Percentiles rank a stretch among this genome's conserved stretches.
These are phyloP conservation scores for Didymella lethalis DNA, from an alignment of 2,329 filamentous ascomycete species.

Conservation along the genomic window DNA sequence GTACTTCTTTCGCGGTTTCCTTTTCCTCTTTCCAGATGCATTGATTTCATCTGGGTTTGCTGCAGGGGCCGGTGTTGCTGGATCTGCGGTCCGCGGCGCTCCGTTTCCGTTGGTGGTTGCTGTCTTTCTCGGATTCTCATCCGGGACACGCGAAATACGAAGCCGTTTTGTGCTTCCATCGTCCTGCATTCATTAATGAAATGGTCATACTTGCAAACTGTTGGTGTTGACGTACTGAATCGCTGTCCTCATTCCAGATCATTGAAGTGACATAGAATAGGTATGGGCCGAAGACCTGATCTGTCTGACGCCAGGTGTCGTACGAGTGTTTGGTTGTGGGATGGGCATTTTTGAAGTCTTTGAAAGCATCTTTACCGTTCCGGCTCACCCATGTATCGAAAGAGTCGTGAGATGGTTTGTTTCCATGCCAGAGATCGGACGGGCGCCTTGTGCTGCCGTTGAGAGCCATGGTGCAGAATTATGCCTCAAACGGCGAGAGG, in stretches of 20 bases:
- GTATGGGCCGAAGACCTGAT: constrained; percentile 39
- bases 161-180: constrained; percentile 32
- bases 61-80: constrained; percentile 27
- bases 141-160: constrained; percentile 30
- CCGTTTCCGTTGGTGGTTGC: constrained; percentile 38
- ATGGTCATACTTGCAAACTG: not conserved
- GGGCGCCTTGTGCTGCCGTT: constrained; percentile 11
- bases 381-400: constrained; percentile 15
- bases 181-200: constrained; percentile 38
- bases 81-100: constrained; percentile 23
- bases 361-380: constrained; percentile 26
- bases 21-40: constrained; percentile 40
- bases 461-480: constrained; percentile 15
- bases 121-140: constrained; percentile 38
- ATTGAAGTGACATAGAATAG: constrained; percentile 42
- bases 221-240: constrained; percentile 35
- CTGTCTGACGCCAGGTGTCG: constrained; percentile 42
- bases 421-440: constrained; percentile 3
- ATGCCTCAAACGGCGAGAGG: constrained; percentile 13
- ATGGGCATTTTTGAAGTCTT: constrained; percentile 34
- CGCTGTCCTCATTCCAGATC: constrained; percentile 40
- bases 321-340: constrained; percentile 37
- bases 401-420: constrained; percentile 7
- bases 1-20: constrained; percentile 41
- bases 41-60: constrained; percentile 33